A percentile compares a stretch with the other conserved stretches of the same genome.
Conservation (phyloP, 371 early-diverging fungal species). For the Lichtheimia corymbifera region DNA sequence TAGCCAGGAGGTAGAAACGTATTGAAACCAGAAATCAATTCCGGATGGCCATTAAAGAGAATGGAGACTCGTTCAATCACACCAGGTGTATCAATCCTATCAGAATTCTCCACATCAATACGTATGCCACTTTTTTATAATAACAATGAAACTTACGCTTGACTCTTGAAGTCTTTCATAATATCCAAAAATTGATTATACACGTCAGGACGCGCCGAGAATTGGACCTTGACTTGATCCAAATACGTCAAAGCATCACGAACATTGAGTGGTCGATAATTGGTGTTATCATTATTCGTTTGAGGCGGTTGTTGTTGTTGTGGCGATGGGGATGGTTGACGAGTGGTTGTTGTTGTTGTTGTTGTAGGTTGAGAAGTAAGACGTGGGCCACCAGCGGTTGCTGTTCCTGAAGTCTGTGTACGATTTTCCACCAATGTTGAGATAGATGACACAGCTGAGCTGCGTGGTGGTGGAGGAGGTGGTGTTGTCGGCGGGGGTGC, state of each 20-base stretch:
- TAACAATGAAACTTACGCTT: conserved; percentile 65
- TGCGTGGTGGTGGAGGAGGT: too few relatives aligned
- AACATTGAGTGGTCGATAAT: conserved; percentile 57
- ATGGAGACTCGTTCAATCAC: conserved; percentile 96
- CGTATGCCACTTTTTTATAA: not conserved
- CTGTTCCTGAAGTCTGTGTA: too few relatives aligned
- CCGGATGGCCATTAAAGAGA: conserved; percentile 91
- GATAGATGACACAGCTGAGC: too few relatives aligned
- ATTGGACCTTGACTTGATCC: conserved; percentile 95
- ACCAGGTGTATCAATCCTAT: conserved; percentile 94
- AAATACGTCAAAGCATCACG: conserved; percentile 96
- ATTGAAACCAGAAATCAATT: conserved; percentile 96
- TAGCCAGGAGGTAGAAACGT: conserved; percentile 98
- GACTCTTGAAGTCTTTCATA: conserved; percentile 99
- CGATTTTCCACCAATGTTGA: too few relatives aligned
- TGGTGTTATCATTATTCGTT: not conserved
- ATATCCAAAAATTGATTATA: conserved; percentile 98
- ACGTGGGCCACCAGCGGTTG: too few relatives aligned
- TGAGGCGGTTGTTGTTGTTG: not conserved
- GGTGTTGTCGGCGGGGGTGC: too few relatives aligned
- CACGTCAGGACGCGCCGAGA: conserved; percentile 89
- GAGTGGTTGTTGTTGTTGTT: not conserved
- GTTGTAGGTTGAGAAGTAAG: conserved; percentile 1
- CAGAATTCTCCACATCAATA: not conserved
- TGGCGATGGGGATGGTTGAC: not conserved